Base-by-base conservation (phyloP, 352 stramenopile species). In the Saprolegnia parasitica region DNA sequence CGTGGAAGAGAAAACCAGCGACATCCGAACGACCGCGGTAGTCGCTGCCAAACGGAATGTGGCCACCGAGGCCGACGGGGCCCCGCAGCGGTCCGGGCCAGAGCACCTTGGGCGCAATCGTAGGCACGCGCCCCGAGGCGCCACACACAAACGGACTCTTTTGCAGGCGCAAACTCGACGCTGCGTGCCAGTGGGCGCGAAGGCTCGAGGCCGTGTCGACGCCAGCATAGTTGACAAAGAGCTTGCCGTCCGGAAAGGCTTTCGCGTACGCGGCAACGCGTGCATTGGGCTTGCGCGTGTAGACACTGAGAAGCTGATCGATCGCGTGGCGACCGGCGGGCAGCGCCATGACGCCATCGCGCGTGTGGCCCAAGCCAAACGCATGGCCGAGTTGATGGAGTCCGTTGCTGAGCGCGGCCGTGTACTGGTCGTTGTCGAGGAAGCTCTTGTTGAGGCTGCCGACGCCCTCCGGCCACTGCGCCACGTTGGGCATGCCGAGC, bases 191-290 rank as follows among this genome's bases (percentile, higher is more conserved):
- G 24, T 62, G 49, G 10, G 63, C 50, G 20, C 49, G 29, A n/a
- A n/a, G 20, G 47, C 54, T 9, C 29, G 20, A 6, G 10, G 62
- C 40, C 18, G 45, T 26, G 29, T 42, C 21, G 20, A 70, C 63
- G 18, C 50, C n/a, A 29, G 13, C 26, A 24, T 70, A 70, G 35
- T 70, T 62, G 13, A 70, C 23, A 62, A 70, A 70, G 10, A 70
- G 29, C 42, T 70, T 70, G 26, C 63, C 63, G 37, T 70, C 63
- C 2, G 63, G 63, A 61, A 70, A 70, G 11, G 54, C 63, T 46
- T 62, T 70, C 20, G 63, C 23, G 29, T 45, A 70, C n/a, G 63
- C 20, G 6, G 62, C 0, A 1, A 56, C 62, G 11, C 24, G 24
- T 3, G 11, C 35, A 20, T 18, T 24, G 4, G 63, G 50, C 63